These are phyloP conservation scores for Botryosphaeria dothidea DNA, from an alignment of 2,329 filamentous ascomycete genomes.

Conservation along the genomic window DNA sequence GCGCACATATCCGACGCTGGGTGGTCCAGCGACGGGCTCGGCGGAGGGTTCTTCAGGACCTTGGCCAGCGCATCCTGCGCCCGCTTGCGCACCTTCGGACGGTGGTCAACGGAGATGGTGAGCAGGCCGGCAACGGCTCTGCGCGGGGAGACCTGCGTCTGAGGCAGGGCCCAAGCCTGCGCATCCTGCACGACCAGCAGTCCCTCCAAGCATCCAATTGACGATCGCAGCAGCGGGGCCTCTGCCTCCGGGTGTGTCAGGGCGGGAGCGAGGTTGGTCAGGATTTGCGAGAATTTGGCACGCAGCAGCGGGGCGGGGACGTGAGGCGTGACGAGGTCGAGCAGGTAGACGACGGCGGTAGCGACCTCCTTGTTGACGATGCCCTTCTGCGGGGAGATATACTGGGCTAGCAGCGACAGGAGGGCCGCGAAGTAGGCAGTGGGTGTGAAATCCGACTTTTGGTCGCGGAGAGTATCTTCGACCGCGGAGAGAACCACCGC, in stretches of 20 bases:
- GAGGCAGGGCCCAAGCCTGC: conserved; percentile 81
- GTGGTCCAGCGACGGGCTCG: conserved; percentile 89
- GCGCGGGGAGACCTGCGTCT: conserved; percentile 80
- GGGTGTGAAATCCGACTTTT: conserved; percentile 78
- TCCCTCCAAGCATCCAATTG: conserved; percentile 92
- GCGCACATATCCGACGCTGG: conserved; percentile 96
- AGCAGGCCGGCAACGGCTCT: conserved; percentile 84
- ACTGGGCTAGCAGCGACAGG: conserved; percentile 80
- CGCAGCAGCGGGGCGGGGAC: conserved; percentile 84
- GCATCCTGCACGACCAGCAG: conserved; percentile 86
- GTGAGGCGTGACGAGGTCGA: conserved; percentile 86
- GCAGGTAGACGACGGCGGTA: conserved; percentile 87
- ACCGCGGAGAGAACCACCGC: conserved; percentile 86
- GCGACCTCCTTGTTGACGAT: conserved; percentile 79
- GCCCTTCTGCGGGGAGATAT: conserved; percentile 62
- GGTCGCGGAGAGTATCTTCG: conserved; percentile 87
- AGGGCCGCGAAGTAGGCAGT: conserved; percentile 97
- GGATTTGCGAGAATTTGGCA: conserved; percentile 92
- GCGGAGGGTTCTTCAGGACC: conserved; percentile 81
- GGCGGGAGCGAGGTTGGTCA: conserved; percentile 81
- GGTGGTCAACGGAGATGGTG: conserved; percentile 78
- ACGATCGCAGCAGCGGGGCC: conserved; percentile 80
- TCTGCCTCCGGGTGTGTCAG: conserved; percentile 79
- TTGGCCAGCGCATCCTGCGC: conserved; percentile 86
- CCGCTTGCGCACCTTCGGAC: conserved; percentile 91